Evolutionary conservation across 2,329 filamentous ascomycete species (phyloP), one percentile per base, ranked within the genome.

Genomic region (Aspergillus terreus): DNA sequence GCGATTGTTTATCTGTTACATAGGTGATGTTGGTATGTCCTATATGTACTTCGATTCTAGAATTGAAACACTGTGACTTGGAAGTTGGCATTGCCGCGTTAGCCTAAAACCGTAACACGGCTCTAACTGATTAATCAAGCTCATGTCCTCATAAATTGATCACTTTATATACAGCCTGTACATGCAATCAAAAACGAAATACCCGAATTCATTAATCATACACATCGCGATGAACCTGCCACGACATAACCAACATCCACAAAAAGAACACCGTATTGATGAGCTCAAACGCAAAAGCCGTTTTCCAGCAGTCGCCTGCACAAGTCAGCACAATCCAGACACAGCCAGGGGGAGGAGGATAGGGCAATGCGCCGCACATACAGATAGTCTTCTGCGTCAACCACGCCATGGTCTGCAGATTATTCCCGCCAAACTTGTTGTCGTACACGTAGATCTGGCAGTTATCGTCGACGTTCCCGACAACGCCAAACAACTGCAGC

Each of bases 221-320:
- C 41, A 66, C 62, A 61, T 71, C 66, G 11, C 66, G 63, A 60
- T 71, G 63, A 42, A 84, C 81, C 61, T 82, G 78, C 66, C 73
- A 78, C 5, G 78, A 80, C 75, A 86, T 80, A 44, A 86, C 69
- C 65, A 85, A 81, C 81, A 86, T 84, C 80, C 82, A 86, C 19
- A 85, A 64, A 62, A 84, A 77, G 60, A 86, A 84, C n/a, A 85
- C 77, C 1, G 76, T 76, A 36, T 82, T 82, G 14, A 86, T 74
- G 49, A 86, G 78, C 71, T 82, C 83, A 60, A 85, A 84, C 9
- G 82, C 79, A 60, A 86, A 86, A 3, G 76, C 78, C 0, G 83
- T 81, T 60, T 80, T 77, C 83, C 83, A 86, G 63, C 79, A 82
- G 62, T 82, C 78, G 64, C 78, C 78, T 81, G 55, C 21, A 6